Evolutionary conservation across 108 stramenopile genomes (phyloP), one percentile per base, ranked within the genome.

Genomic region (Nitzschia sp.): DNA sequence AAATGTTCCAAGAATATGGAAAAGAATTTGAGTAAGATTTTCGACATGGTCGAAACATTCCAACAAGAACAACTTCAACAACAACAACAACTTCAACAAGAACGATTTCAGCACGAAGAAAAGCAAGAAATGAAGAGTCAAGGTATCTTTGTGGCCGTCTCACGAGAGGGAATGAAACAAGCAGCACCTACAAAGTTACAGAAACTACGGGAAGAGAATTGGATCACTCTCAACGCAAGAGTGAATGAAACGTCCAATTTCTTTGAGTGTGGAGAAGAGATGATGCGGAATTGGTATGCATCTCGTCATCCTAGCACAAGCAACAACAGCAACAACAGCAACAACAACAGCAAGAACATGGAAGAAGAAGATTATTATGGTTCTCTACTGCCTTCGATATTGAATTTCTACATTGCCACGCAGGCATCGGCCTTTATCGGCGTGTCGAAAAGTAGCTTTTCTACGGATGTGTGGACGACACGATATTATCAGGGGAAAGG

Each of bases 321-420:
- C n/a, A n/a, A n/a, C n/a, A n/a, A n/a, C n/a, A n/a, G n/a, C n/a
- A n/a, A n/a, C n/a, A n/a, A n/a, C n/a, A n/a, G n/a, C n/a, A n/a
- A n/a, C n/a, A n/a, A n/a, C n/a, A n/a, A n/a, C n/a, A n/a, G n/a
- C n/a, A n/a, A n/a, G n/a, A n/a, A n/a, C n/a, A n/a, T n/a, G n/a
- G 45, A 58, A 50, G 70, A 57, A 53, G 58, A 48, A 23, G 36
- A 64, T 16, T 70, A 79, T 53, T 56, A 71, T 50, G 73, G 79
- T 32, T 73, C 66, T 22, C 48, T 89, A 22, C 75, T 89, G 5
- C 76, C 84, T 25, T 84, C 86, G 8, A 61, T 90, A 2, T 54
- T 90, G 31, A 83, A 92, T 66, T 92, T 88, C 59, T 78, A 87
- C 63, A 72, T 85, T 35, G 85, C 85, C 2, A 68, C 80, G 6